These are phyloP conservation scores for Aspergillus indologenus DNA, from an alignment of 495 filamentous ascomycete species.

Conservation along the genomic window DNA sequence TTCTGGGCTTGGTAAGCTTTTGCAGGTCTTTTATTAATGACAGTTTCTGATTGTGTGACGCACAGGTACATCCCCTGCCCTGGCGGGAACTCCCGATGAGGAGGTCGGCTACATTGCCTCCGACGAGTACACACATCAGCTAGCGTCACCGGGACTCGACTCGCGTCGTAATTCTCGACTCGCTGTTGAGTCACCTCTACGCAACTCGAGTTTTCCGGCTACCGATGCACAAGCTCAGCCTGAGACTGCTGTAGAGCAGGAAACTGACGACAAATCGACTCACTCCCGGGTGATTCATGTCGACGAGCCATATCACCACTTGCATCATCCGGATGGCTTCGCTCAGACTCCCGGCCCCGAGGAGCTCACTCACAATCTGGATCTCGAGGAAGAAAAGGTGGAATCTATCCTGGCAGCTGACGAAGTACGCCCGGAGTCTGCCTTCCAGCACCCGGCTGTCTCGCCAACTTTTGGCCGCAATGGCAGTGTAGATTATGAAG, in stretches of 20 bases:
- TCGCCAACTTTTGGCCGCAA: conserved; percentile 62
- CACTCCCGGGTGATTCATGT: conserved; percentile 71
- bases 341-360: conserved; percentile 37
- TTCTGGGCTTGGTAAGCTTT: conserved; percentile 57
- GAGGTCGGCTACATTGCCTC: conserved; percentile 78
- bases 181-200: conserved; percentile 55
- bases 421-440: conserved; percentile 76
- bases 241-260: conserved; percentile 30
- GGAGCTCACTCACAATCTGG: conserved; percentile 33
- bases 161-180: conserved; percentile 44
- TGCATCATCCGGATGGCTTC: conserved; percentile 62
- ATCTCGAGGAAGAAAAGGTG: conserved; percentile 47
- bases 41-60: conserved; percentile 9
- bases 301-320: conserved; percentile 61
- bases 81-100: conserved; percentile 66
- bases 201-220: conserved; percentile 50
- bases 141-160: conserved; percentile 60
- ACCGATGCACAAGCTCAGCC: conserved; percentile 28
- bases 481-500: conserved; percentile 56
- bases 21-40: not conserved
- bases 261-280: conserved; percentile 34
- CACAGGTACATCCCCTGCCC: conserved; percentile 48
- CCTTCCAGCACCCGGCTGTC: conserved; percentile 69
- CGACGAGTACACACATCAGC: conserved; percentile 72
- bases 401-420: conserved; percentile 90